These are phyloP conservation scores for Colletotrichum lini DNA, from an alignment of 2,329 filamentous ascomycete species.

Conservation along the genomic window DNA sequence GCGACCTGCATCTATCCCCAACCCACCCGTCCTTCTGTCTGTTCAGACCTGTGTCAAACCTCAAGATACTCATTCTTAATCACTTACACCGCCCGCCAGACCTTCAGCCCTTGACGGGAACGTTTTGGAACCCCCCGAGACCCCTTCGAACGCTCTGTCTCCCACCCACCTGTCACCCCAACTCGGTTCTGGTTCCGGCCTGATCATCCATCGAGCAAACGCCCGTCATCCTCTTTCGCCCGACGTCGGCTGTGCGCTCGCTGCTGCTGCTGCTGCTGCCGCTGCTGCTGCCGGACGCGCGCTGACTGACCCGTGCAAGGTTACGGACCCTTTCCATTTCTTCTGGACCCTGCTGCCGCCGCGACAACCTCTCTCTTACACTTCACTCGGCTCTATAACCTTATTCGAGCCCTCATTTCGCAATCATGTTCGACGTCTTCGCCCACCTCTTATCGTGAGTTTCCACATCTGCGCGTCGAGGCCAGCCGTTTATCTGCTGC, in stretches of 20 bases:
- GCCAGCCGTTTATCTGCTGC: background rate
- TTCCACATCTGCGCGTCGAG: conserved; percentile 27
- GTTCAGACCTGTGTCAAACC: too few species aligned
- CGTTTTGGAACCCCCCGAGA: background rate
- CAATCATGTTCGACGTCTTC: conserved; percentile 81
- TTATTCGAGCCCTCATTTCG: conserved; percentile 22
- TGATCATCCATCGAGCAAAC: conserved; percentile 2
- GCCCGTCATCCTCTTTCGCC: conserved; percentile 13
- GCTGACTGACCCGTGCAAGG: conserved; percentile 35
- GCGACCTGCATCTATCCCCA: conserved; percentile 18
- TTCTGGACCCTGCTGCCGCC: background rate
- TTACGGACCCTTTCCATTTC: conserved; percentile 18
- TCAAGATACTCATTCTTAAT: too few species aligned
- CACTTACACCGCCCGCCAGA: background rate
- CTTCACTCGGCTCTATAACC: conserved; percentile 15
- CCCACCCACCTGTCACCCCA: conserved; percentile 8
- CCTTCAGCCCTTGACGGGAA: conserved; percentile 1
- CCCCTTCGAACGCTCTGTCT: conserved; percentile 17
- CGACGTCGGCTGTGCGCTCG: conserved; percentile 32
- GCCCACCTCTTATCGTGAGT: conserved; percentile 84
- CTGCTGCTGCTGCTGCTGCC: background rate
- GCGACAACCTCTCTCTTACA: conserved; percentile 28
- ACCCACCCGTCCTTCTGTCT: background rate
- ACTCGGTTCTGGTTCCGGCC: conserved; percentile 16
- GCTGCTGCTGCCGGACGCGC: background rate